phyloP scores from a whole-genome alignment of 306 rosid species.

The Trifolium subterraneum region DNA sequence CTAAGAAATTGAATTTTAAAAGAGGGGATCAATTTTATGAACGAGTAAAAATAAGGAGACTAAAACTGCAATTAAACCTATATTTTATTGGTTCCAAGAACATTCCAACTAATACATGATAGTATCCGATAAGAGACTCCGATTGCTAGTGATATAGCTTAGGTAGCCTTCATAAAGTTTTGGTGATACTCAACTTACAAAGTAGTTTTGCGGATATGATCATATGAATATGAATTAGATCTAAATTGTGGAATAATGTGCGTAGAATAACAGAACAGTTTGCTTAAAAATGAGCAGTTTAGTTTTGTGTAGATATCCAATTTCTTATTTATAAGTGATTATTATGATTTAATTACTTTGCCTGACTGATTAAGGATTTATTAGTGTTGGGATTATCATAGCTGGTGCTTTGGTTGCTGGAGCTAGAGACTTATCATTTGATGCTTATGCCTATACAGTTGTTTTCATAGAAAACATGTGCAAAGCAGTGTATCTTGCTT shows the following conservation, averaged over 20 bases:
- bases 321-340: not conserved
- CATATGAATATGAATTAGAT: too few species aligned
- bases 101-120: not conserved
- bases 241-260: not conserved
- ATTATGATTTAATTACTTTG: constrained; percentile 30
- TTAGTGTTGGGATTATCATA: constrained; percentile 71
- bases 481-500: constrained; percentile 69
- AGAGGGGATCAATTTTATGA: too few species aligned
- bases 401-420: constrained; percentile 71
- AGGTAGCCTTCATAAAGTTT: too few species aligned
- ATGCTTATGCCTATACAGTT: constrained; percentile 57
- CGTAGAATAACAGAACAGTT: not conserved
- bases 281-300: not conserved
- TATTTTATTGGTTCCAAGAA: too few species aligned
- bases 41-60: not conserved
- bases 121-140: not conserved
- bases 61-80: not conserved
- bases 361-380: constrained; percentile 51
- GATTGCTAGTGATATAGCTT: not conserved
- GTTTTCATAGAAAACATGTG: constrained; percentile 72
- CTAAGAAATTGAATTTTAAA: too few species aligned
- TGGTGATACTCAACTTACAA: too few species aligned
- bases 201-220: too few species aligned
- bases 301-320: not conserved
- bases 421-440: constrained; percentile 72